These are phyloP conservation scores for Cinchona pubescens DNA, from an alignment of 257 asterid genomes.

Conservation along the genomic window DNA sequence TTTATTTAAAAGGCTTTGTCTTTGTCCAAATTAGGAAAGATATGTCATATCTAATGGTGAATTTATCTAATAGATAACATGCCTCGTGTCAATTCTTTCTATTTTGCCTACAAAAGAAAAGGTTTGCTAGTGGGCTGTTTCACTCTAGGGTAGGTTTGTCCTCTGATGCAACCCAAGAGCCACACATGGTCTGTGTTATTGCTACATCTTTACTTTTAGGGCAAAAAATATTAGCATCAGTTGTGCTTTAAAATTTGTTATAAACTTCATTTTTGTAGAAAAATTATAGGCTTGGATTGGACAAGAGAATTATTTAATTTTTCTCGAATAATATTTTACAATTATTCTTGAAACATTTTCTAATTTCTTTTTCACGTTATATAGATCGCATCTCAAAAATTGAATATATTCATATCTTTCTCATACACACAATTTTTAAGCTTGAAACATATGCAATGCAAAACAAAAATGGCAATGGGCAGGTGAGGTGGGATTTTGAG, in stretches of 20 bases:
- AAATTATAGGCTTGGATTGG: no score
- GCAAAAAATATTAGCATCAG: neutral
- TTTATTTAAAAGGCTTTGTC: neutral
- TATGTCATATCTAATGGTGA: neutral
- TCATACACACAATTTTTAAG: no score
- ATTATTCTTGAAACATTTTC: no score
- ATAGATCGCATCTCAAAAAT: no score
- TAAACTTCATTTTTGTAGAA: neutral
- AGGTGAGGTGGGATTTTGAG: neutral
- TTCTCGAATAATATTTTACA: no score
- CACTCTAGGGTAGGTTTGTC: neutral
- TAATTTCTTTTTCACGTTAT: no score
- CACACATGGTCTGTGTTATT: neutral
- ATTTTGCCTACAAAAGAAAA: neutral
- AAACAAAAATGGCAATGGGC: neutral
- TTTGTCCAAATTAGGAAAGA: neutral
- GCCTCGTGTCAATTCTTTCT: neutral
- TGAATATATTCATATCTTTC: neutral
- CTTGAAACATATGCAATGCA: neutral
- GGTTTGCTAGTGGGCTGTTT: neutral
- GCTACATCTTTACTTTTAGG: neutral
- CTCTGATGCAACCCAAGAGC: constrained; percentile 16
- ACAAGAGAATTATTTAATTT: no score
- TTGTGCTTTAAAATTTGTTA: neutral
- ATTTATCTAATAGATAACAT: neutral